These are phyloP conservation scores for Penicillium sp. DNA, from an alignment of 2,329 filamentous ascomycete genomes.

Conservation along the genomic window DNA sequence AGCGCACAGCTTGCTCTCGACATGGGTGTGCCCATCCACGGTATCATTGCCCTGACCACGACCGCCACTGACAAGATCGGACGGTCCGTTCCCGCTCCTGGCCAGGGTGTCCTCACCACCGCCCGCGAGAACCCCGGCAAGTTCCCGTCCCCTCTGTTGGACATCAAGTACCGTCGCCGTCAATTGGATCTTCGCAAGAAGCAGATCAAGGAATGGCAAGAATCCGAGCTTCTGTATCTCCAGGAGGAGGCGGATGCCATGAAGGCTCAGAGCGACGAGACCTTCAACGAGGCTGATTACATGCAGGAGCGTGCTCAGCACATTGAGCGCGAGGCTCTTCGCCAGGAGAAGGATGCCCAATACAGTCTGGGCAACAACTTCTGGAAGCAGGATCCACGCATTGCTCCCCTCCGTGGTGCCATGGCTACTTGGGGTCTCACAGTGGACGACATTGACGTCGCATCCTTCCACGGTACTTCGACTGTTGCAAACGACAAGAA, in stretches of 20 bases:
- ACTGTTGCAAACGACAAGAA: conserved; percentile 99
- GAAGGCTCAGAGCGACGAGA: conserved; percentile 68
- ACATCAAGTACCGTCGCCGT: conserved; percentile 94
- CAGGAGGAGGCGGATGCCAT: conserved; percentile 91
- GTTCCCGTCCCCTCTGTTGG: conserved; percentile 90
- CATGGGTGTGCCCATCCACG: conserved; percentile 98
- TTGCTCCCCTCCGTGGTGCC: conserved; percentile 91
- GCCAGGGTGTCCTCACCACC: conserved; percentile 93
- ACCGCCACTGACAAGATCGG: conserved; percentile 99
- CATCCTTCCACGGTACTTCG: conserved; percentile 97
- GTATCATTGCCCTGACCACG: conserved; percentile 86
- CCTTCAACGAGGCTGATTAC: conserved; percentile 81
- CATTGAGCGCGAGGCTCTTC: conserved; percentile 80
- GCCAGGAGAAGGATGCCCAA: conserved; percentile 91
- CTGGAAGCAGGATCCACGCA: conserved; percentile 93
- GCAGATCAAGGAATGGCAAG: conserved; percentile 95
- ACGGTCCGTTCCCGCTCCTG: conserved; percentile 91
- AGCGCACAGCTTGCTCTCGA: conserved; percentile 91
- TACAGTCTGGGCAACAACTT: conserved; percentile 96
- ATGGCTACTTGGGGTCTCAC: conserved; percentile 97
- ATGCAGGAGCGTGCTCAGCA: conserved; percentile 78
- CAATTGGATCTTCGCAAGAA: conserved; percentile 92
- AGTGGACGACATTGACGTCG: conserved; percentile 89
- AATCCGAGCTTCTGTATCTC: conserved; percentile 87
- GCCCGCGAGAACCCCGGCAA: conserved; percentile 87